A percentile compares a stretch with the other conserved stretches of the same genome.
Evolutionary conservation across 2,329 filamentous ascomycete genomes (phyloP).

Genomic region (Stachybotrys echinatus): DNA sequence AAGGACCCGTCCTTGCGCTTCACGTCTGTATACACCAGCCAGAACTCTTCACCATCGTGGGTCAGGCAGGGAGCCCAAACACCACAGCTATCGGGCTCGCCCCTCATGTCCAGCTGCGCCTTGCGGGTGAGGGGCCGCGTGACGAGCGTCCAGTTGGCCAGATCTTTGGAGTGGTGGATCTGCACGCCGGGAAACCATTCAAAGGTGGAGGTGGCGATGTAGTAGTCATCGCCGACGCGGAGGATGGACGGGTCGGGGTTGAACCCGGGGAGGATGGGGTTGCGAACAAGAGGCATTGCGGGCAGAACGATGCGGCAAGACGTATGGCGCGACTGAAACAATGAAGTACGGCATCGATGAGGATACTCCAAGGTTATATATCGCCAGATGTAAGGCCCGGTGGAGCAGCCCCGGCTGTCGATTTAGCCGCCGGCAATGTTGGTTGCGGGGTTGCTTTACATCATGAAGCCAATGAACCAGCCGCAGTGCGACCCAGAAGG

Average conservation of each 20-base stretch:
- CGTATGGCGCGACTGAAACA: too few species aligned
- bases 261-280: conserved; percentile 52
- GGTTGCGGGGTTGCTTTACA: not conserved
- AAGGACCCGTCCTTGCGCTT: conserved; percentile 63
- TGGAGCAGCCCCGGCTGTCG: not conserved
- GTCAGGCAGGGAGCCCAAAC: conserved; percentile 62
- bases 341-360: too few species aligned
- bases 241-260: conserved; percentile 51
- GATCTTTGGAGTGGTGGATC: conserved; percentile 47
- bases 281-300: conserved; percentile 42
- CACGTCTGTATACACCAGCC: conserved; percentile 61
- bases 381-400: not conserved
- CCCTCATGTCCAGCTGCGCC: conserved; percentile 50
- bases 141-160: conserved; percentile 46
- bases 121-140: conserved; percentile 42
- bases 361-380: not conserved
- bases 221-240: conserved; percentile 47
- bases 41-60: conserved; percentile 55
- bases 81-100: conserved; percentile 54
- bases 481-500: too few species aligned
- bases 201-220: conserved; percentile 51
- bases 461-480: not conserved
- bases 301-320: too few species aligned
- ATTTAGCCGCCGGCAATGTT: not conserved
- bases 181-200: conserved; percentile 52